phyloP scores from a whole-genome alignment of 1,284 basidiomycete species.

The Sparassis latifolia region DNA sequence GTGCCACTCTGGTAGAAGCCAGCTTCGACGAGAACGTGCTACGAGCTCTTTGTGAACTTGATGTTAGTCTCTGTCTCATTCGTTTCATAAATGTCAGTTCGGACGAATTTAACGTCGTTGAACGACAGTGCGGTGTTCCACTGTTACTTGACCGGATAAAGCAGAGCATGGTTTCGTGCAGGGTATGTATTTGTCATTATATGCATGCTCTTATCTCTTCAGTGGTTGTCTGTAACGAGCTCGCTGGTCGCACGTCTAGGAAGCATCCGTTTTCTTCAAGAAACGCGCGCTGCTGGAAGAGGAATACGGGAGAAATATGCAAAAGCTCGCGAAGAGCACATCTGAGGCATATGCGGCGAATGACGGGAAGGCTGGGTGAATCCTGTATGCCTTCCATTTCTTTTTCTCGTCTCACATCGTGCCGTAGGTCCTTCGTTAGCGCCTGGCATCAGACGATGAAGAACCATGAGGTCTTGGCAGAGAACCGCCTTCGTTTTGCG shows the following conservation, averaged over 20 bases:
- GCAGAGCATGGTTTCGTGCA: slow-evolving; percentile 90
- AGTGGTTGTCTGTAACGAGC: background rate
- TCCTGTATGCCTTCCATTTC: background rate
- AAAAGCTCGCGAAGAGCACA: slow-evolving; percentile 76
- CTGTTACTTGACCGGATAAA: slow-evolving; percentile 93
- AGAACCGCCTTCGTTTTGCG: slow-evolving; percentile 83
- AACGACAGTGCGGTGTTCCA: slow-evolving; percentile 77
- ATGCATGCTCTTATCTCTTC: background rate
- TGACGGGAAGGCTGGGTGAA: slow-evolving; percentile 93
- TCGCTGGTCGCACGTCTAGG: slow-evolving; percentile 36
- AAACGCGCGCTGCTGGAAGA: slow-evolving; percentile 91
- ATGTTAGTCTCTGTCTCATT: slow-evolving; percentile 56
- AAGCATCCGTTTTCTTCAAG: slow-evolving; percentile 89
- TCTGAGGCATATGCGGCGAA: slow-evolving; percentile 79
- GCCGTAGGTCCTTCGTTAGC: slow-evolving; percentile 75
- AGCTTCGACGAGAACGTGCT: slow-evolving; percentile 91
- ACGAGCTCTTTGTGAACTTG: slow-evolving; percentile 84
- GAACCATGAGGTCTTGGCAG: slow-evolving; percentile 85
- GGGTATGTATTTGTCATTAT: slow-evolving; percentile 42
- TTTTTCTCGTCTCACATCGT: background rate
- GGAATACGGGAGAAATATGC: slow-evolving; percentile 85
- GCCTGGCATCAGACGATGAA: slow-evolving; percentile 86
- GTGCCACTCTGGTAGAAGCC: slow-evolving; percentile 60
- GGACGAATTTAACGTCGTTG: slow-evolving; percentile 3
- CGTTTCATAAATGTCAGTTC: background rate